A percentile compares a stretch with the other conserved stretches of the same genome.
Evolutionary conservation across 148 eudicot genomes (phyloP).

Genomic region (Suaeda aralocaspica): DNA sequence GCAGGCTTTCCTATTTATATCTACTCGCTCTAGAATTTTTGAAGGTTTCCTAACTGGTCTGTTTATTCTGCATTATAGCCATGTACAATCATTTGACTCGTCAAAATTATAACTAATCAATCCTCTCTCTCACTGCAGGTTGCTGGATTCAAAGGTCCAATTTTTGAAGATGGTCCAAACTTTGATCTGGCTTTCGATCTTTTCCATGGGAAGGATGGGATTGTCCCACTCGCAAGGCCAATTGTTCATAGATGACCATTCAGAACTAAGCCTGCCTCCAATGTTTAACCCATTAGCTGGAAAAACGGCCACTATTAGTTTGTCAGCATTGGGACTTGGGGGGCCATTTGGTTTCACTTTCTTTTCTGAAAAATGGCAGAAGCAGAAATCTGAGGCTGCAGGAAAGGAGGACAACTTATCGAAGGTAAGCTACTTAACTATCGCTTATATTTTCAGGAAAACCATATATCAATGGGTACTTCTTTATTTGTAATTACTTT

Average conservation of each 20-base stretch:
- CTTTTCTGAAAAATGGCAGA: slow-evolving; percentile 37
- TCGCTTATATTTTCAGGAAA: too few relatives aligned
- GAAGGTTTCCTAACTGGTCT: not conserved
- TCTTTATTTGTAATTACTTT: not conserved
- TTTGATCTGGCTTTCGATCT: slow-evolving; percentile 68
- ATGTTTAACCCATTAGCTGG: slow-evolving; percentile 63
- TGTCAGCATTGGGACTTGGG: slow-evolving; percentile 72
- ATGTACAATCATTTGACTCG: not conserved
- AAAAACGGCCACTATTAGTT: slow-evolving; percentile 70
- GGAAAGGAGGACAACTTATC: slow-evolving; percentile 31
- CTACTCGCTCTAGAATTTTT: not conserved
- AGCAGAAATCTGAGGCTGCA: slow-evolving; percentile 42
- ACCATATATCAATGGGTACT: not conserved
- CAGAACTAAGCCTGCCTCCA: slow-evolving; percentile 31
- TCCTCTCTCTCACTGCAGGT: slow-evolving; percentile 31
- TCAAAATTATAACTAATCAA: not conserved
- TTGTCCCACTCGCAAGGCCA: slow-evolving; percentile 57
- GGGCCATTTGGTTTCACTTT: slow-evolving; percentile 69
- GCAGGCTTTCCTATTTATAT: not conserved
- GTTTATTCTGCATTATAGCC: not conserved
- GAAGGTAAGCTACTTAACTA: slow-evolving; percentile 31
- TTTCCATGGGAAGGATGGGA: slow-evolving; percentile 80
- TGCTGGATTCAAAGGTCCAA: slow-evolving; percentile 63
- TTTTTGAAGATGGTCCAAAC: slow-evolving; percentile 82
- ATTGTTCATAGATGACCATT: slow-evolving; percentile 22